Evolutionary conservation across 176 grass and related monocot species (phyloP), one percentile per base, ranked within the genome.

Genomic region (Carex myosuroides): DNA sequence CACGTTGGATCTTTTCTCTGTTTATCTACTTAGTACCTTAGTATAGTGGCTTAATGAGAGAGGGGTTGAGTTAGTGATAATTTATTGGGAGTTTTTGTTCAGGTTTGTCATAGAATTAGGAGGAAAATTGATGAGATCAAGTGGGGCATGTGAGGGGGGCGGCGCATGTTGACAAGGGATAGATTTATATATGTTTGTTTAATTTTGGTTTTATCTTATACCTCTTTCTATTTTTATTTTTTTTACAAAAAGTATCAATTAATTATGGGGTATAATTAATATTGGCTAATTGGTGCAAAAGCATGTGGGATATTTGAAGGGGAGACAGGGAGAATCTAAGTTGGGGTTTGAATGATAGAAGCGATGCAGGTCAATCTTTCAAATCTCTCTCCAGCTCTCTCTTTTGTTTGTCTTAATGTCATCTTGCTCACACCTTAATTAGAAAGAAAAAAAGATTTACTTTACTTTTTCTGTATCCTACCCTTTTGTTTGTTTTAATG

Each of bases 251-350:
- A 72, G 29, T 79, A 53, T 83, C 64, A 66, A 13, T 68, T 54
- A 66, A 30, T 83, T 46, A 44, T 79, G 65, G 57, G 30, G 8
- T 81, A 21, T 22, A 56, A 22, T 11, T 79, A 60, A 70, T 74
- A 86, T 79, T 90, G 78, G 32, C 48, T 68, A 44, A 70, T 81
- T 90, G 88, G 69, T 71, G 88, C 91, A 99, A 85, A 82, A 80
- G 83, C 93, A 99, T 95, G 96, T 95, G 96, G 87, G 80, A 44
- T 86, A 89, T 93, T 89, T 88, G 60, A 90, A 88, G 82, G 89
- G 91, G 93, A 95, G 96, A 99, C 96, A 95, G 84, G 88, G 88
- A 88, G 93, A 99, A 99, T 99, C 96, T 99, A 92, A 91, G 75
- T 88, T 87, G 84, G 85, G 91, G 88, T 85, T 89, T 86, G 92